These are phyloP conservation scores for Xylaria sp. DNA, from an alignment of 2,329 filamentous ascomycete genomes.

Conservation along the genomic window DNA sequence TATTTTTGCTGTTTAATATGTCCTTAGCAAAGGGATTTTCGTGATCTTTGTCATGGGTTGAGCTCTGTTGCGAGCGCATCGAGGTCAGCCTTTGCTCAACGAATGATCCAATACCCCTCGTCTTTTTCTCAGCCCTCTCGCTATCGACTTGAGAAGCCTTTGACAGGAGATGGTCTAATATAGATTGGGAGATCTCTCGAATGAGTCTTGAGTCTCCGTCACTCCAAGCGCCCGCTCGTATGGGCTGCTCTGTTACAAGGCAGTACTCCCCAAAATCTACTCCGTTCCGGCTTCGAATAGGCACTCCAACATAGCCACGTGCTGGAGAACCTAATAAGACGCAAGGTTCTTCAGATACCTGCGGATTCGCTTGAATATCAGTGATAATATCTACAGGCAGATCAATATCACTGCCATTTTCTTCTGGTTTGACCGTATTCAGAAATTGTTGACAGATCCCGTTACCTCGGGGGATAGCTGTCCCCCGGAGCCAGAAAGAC, in stretches of 20 bases:
- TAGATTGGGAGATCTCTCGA: constrained; percentile 30
- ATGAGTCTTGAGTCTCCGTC: constrained; percentile 22
- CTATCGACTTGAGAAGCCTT: constrained; percentile 24
- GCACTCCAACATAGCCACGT: constrained; percentile 31
- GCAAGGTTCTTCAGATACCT: constrained; percentile 10
- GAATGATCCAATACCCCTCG: constrained; percentile 26
- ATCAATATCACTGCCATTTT: neutral
- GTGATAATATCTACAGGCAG: constrained; percentile 30
- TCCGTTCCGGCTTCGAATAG: constrained; percentile 33
- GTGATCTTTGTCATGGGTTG: constrained; percentile 1
- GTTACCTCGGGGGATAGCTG: constrained; percentile 30
- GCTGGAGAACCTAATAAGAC: constrained; percentile 20
- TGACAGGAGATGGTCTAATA: constrained; percentile 30
- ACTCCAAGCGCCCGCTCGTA: constrained; percentile 27
- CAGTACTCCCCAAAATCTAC: constrained; percentile 34
- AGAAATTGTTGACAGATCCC: constrained; percentile 30
- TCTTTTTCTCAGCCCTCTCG: constrained; percentile 30
- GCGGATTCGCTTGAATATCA: constrained; percentile 30
- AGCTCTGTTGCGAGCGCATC: neutral
- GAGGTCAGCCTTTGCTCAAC: constrained; percentile 27
- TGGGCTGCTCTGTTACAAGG: constrained; percentile 30
- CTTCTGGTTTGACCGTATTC: constrained; percentile 17
- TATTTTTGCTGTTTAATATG: neutral
- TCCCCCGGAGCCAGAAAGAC: constrained; percentile 31
- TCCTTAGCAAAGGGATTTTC: neutral